Percentiles rank a stretch among this genome's conserved stretches.
Conservation (phyloP, 768 basidiomycete genomes). For the Naematelia aurantialba region DNA sequence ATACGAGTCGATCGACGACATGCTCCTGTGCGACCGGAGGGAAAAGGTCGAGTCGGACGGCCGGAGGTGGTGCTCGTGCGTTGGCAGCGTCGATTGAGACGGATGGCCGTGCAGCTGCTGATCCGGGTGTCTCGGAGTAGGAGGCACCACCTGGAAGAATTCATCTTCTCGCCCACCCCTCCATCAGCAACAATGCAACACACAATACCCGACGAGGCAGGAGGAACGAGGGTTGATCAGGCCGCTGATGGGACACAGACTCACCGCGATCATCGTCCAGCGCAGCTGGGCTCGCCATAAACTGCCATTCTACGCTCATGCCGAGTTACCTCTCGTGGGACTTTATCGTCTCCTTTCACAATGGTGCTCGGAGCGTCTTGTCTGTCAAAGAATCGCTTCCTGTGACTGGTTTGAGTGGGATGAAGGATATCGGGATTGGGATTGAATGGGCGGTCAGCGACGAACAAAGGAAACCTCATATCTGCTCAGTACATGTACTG, state of each 20-base stretch:
- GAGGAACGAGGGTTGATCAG: no score
- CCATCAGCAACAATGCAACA: background rate
- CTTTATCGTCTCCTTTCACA: background rate
- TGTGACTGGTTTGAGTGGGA: background rate
- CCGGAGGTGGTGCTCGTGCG: slow-evolving; percentile 1
- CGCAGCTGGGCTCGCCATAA: background rate
- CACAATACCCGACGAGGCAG: no score
- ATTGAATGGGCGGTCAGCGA: background rate
- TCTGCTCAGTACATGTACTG: background rate
- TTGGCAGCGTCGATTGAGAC: background rate
- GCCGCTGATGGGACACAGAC: no score
- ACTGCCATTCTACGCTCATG: background rate
- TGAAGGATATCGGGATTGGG: no score
- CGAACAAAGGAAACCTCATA: background rate
- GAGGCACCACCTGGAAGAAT: slow-evolving; percentile 33
- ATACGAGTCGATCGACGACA: slow-evolving; percentile 12
- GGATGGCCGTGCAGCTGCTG: background rate
- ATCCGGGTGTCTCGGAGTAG: slow-evolving; percentile 17
- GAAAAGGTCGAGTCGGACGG: background rate
- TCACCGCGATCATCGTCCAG: slow-evolving; percentile 3
- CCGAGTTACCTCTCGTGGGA: background rate
- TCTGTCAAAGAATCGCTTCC: background rate
- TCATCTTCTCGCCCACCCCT: slow-evolving; percentile 10
- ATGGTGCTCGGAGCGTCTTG: no score
- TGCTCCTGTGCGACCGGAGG: slow-evolving; percentile 13